Evolutionary conservation across 2,329 filamentous ascomycete genomes (phyloP).

Genomic region (Ophioceras dolichostomum): DNA sequence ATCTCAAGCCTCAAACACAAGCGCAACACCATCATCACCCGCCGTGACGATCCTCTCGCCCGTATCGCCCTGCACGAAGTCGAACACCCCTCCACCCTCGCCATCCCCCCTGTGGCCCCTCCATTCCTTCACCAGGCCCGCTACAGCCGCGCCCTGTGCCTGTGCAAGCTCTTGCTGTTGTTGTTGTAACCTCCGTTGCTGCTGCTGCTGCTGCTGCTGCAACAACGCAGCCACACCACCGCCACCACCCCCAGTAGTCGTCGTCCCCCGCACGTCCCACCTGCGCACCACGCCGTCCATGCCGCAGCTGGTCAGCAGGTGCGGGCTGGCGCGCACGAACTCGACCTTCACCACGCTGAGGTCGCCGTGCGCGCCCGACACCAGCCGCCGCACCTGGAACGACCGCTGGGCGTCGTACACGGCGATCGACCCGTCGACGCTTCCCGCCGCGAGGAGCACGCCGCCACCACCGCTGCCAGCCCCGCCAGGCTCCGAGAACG

Average conservation of each 20-base stretch:
- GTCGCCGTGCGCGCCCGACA: constrained; percentile 75
- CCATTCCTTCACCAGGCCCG: constrained; percentile 76
- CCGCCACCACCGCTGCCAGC: constrained; percentile 14
- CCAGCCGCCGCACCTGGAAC: constrained; percentile 75
- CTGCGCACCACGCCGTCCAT: constrained; percentile 84
- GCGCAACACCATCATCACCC: constrained; percentile 67
- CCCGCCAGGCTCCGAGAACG: constrained; percentile 42
- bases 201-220: constrained; percentile 4
- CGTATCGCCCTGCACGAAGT: constrained; percentile 72
- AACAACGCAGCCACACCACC: constrained; percentile 15
- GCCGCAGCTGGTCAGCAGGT: constrained; percentile 74
- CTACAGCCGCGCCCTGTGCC: constrained; percentile 39
- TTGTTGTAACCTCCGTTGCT: too few relatives aligned
- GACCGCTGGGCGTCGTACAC: constrained; percentile 79
- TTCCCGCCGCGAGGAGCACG: constrained; percentile 46
- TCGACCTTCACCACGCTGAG: constrained; percentile 87
- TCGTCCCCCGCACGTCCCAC: constrained; percentile 64
- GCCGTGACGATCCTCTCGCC: constrained; percentile 74
- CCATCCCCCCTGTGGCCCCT: constrained; percentile 76
- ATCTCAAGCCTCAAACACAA: constrained; percentile 48
- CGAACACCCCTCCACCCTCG: constrained; percentile 78
- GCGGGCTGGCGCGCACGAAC: constrained; percentile 47
- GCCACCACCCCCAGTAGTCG: constrained; percentile 6
- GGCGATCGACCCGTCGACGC: constrained; percentile 66
- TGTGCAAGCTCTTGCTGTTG: too few relatives aligned